Conservation (phyloP, 2,329 filamentous ascomycete genomes). For the Ophiostoma sp. region DNA sequence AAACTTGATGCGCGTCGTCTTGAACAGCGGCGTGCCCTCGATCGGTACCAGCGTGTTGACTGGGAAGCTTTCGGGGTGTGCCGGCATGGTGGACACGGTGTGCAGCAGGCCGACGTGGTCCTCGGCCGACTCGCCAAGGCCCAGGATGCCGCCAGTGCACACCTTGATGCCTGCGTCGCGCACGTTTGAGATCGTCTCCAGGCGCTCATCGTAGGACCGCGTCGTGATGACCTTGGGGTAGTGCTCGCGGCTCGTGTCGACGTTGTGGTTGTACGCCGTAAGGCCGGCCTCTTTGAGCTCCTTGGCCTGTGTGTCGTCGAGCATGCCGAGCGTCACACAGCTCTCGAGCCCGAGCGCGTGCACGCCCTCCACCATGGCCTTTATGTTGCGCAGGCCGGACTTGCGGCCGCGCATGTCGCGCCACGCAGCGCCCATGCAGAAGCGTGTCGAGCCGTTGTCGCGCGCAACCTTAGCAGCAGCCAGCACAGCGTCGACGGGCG, state of each 20-base stretch:
- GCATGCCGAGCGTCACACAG: constrained; percentile 93
- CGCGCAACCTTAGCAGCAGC: constrained; percentile 71
- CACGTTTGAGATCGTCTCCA: constrained; percentile 73
- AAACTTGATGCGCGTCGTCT: constrained; percentile 67
- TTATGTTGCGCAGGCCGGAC: constrained; percentile 75
- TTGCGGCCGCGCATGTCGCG: constrained; percentile 89
- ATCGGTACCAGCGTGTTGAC: constrained; percentile 90
- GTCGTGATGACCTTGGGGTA: constrained; percentile 85
- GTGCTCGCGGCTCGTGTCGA: constrained; percentile 84
- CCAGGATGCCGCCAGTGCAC: constrained; percentile 83
- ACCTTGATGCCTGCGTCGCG: constrained; percentile 83
- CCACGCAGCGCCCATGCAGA: constrained; percentile 96
- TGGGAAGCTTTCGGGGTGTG: constrained; percentile 84
- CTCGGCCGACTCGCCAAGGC: constrained; percentile 69
- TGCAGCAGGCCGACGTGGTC: constrained; percentile 80
- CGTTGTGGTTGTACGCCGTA: constrained; percentile 91
- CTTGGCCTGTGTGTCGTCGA: constrained; percentile 71
- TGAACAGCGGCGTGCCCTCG: constrained; percentile 78
- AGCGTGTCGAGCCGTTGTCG: constrained; percentile 78
- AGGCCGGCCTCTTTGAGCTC: constrained; percentile 78
- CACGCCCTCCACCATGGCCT: constrained; percentile 78
- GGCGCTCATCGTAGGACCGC: constrained; percentile 77
- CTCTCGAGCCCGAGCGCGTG: constrained; percentile 79
- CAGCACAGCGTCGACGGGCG: constrained; percentile 73
- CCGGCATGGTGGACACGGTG: constrained; percentile 72